Evolutionary conservation across 2,329 filamentous ascomycete genomes (phyloP).

Genomic region (Aspergillus sp.): DNA sequence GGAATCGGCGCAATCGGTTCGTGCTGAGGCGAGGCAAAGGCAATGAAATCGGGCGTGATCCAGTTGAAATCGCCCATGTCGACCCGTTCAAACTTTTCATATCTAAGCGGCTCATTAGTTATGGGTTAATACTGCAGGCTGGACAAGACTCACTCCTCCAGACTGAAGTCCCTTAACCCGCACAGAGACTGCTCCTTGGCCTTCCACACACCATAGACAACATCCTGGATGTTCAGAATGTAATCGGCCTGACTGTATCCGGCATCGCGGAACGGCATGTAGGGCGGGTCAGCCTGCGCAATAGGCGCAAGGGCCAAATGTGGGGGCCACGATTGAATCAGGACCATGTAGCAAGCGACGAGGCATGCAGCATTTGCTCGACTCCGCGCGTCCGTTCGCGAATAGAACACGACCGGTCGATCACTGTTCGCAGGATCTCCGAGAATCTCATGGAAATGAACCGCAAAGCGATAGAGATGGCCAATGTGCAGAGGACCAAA

Average conservation of each 20-base stretch:
- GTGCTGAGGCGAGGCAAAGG: conserved; percentile 92
- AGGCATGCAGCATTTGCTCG: conserved; percentile 86
- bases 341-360: conserved; percentile 96
- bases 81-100: conserved; percentile 91
- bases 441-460: conserved; percentile 92
- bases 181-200: conserved; percentile 95
- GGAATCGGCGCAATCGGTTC: conserved; percentile 71
- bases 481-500: conserved; percentile 97
- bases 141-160: conserved; percentile 68
- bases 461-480: conserved; percentile 92
- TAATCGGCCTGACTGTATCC: conserved; percentile 99
- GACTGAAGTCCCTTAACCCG: conserved; percentile 86
- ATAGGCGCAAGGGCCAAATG: conserved; percentile 94
- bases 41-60: conserved; percentile 92
- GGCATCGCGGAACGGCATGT: conserved; percentile 98
- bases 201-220: conserved; percentile 98
- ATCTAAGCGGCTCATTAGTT: conserved; percentile 49
- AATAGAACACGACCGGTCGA: conserved; percentile 93
- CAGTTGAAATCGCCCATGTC: conserved; percentile 99
- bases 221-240: conserved; percentile 89
- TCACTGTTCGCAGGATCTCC: conserved; percentile 88
- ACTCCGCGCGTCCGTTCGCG: conserved; percentile 86
- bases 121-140: neutral
- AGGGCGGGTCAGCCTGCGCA: conserved; percentile 90
- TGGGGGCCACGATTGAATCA: conserved; percentile 96